phyloP scores from a whole-genome alignment of 257 asterid species.

The Solanum pimpinellifolium region DNA sequence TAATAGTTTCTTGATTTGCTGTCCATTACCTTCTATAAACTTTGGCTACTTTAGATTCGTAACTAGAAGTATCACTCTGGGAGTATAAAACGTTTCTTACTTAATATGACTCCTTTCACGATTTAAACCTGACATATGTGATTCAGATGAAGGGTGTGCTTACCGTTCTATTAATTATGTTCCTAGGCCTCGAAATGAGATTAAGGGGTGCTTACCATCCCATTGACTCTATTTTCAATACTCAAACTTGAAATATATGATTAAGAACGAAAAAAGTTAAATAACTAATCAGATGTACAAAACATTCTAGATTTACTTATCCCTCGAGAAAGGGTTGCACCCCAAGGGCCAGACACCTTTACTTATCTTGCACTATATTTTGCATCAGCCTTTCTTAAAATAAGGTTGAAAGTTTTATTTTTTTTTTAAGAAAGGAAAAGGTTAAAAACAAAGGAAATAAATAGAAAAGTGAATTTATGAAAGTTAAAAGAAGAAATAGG shows the following conservation, averaged over 20 bases:
- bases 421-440: neutral
- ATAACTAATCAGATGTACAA: too few species aligned
- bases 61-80: neutral
- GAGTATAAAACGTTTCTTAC: neutral
- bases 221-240: neutral
- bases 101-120: neutral
- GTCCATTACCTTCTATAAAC: neutral
- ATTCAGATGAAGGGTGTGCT: neutral
- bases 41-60: neutral
- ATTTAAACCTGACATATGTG: neutral
- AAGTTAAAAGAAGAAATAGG: neutral
- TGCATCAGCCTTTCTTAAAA: neutral
- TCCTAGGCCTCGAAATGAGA: neutral
- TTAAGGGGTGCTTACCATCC: neutral
- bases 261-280: neutral
- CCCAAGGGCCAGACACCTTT: neutral
- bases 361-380: neutral
- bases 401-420: neutral
- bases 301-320: too few species aligned
- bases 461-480: neutral
- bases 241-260: neutral
- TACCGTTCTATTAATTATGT: neutral
- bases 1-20: neutral
- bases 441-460: neutral
- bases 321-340: neutral